Conservation (phyloP, 257 asterid species). For the Fraxinus cuspidata region DNA sequence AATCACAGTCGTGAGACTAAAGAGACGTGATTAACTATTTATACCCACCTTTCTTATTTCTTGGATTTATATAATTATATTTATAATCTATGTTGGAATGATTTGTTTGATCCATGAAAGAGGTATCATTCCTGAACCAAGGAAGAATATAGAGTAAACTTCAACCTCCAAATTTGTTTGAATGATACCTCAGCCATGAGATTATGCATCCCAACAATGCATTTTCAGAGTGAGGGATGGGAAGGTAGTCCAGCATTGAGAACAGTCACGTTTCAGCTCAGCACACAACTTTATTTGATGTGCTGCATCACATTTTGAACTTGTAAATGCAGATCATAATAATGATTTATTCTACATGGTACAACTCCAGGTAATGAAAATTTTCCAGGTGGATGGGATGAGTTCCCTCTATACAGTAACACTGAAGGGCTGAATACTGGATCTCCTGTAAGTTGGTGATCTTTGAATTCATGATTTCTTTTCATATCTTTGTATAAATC, state of each 20-base stretch:
- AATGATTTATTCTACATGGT: constrained; percentile 15
- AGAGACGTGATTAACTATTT: not conserved
- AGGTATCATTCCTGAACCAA: not conserved
- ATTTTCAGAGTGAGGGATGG: not conserved
- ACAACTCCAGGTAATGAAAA: constrained; percentile 17
- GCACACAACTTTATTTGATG: not conserved
- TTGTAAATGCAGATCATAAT: not conserved
- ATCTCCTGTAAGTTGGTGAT: constrained; percentile 22
- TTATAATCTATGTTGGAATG: not conserved
- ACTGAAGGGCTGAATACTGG: constrained; percentile 15
- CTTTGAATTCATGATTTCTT: not conserved
- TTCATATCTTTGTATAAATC: not conserved
- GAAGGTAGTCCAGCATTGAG: not conserved
- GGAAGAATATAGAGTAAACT: not conserved
- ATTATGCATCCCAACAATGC: not conserved
- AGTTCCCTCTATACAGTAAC: constrained; percentile 6
- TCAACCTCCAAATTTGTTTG: not conserved
- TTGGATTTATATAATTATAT: not conserved
- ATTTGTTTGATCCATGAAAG: constrained; percentile 1
- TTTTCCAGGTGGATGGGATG: constrained; percentile 25
- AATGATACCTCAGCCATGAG: not conserved
- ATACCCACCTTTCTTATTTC: not conserved
- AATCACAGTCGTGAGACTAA: not conserved
- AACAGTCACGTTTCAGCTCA: not conserved
- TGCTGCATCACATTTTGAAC: not conserved